phyloP scores from a whole-genome alignment of 2,329 filamentous ascomycete genomes.

The Drechslerella coelobrocha region DNA sequence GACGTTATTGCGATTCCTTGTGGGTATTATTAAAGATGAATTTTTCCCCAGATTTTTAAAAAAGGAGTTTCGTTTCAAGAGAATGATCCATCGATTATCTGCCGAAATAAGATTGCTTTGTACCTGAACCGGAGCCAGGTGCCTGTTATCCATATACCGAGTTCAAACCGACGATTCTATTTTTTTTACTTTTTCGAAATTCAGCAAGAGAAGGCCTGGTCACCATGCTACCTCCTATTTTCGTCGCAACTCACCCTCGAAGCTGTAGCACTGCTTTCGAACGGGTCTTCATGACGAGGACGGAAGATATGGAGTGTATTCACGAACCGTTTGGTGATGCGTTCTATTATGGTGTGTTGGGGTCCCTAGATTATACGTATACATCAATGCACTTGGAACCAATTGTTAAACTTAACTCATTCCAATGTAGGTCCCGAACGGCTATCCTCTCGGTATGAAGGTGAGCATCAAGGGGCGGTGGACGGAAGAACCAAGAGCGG shows the following conservation, averaged over 20 bases:
- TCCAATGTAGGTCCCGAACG: slow-evolving; percentile 69
- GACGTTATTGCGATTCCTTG: too few relatives aligned
- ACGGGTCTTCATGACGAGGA: slow-evolving; percentile 95
- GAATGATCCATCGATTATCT: too few relatives aligned
- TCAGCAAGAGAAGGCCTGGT: neutral
- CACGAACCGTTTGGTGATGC: slow-evolving; percentile 98
- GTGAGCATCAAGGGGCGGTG: slow-evolving; percentile 62
- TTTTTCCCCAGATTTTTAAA: too few relatives aligned
- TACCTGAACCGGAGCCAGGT: too few relatives aligned
- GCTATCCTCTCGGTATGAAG: slow-evolving; percentile 77
- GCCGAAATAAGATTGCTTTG: too few relatives aligned
- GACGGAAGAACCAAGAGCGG: slow-evolving; percentile 67
- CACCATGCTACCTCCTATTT: slow-evolving; percentile 67
- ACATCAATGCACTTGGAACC: neutral
- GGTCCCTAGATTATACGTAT: neutral
- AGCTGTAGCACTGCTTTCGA: slow-evolving; percentile 98
- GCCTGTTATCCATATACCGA: too few relatives aligned
- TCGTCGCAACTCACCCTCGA: slow-evolving; percentile 90
- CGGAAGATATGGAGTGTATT: slow-evolving; percentile 78
- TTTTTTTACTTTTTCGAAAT: too few relatives aligned
- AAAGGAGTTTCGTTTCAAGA: too few relatives aligned
- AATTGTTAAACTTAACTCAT: neutral
- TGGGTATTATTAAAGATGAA: too few relatives aligned
- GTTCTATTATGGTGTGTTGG: slow-evolving; percentile 77
- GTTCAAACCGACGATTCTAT: too few relatives aligned